phyloP scores from a whole-genome alignment of 495 filamentous ascomycete genomes.

The Pyronema domesticum region DNA sequence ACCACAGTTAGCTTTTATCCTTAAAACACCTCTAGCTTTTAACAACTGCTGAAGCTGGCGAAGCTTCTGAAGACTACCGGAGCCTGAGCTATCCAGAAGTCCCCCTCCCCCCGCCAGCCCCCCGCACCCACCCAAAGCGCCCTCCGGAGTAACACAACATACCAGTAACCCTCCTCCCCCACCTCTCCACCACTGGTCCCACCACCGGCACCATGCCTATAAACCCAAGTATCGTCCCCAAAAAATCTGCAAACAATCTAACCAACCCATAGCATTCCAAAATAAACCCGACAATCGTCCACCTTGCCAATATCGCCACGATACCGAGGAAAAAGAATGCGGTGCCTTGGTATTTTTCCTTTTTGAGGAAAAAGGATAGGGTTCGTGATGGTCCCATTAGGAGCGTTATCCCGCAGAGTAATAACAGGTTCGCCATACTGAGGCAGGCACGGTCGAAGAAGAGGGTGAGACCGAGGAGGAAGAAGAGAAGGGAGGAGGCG shows the following conservation, averaged over 20 bases:
- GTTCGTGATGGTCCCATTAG: slow-evolving; percentile 92
- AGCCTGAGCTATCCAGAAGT: too few species aligned
- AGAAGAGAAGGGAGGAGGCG: slow-evolving; percentile 68
- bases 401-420: slow-evolving; percentile 83
- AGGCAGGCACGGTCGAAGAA: slow-evolving; percentile 75
- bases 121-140: too few species aligned
- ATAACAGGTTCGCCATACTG: slow-evolving; percentile 44
- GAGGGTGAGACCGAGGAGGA: slow-evolving; percentile 78
- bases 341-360: slow-evolving; percentile 80
- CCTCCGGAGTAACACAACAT: too few species aligned
- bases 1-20: background rate
- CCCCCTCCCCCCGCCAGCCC: slow-evolving; percentile 2
- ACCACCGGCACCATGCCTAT: slow-evolving; percentile 69
- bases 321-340: slow-evolving; percentile 78
- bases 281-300: slow-evolving; percentile 74
- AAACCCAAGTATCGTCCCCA: slow-evolving; percentile 80
- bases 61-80: too few species aligned
- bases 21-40: slow-evolving; percentile 2
- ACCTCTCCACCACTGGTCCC: slow-evolving; percentile 20
- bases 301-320: slow-evolving; percentile 64
- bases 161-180: slow-evolving; percentile 24
- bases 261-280: slow-evolving; percentile 87
- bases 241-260: slow-evolving; percentile 86
- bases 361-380: slow-evolving; percentile 76
- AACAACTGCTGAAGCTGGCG: slow-evolving; percentile 18